phyloP scores from a whole-genome alignment of 148 eudicot genomes.

The Dysphania ambrosioides region DNA sequence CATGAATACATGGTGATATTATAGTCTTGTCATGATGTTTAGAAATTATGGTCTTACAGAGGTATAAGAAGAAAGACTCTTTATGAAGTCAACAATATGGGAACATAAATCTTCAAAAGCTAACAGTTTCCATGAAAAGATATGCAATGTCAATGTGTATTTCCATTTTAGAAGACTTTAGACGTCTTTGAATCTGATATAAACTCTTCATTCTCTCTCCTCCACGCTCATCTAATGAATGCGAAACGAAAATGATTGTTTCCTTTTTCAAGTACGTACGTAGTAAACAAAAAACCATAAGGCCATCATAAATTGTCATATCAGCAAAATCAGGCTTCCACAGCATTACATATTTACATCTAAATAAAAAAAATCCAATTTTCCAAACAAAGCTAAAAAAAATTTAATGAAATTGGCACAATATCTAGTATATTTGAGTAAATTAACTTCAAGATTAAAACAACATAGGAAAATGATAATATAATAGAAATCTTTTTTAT shows the following conservation, averaged over 20 bases:
- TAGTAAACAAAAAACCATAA: slow-evolving; percentile 2
- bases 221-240: not conserved
- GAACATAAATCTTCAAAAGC: not conserved
- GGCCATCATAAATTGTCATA: not conserved
- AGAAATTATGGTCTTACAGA: not conserved
- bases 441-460: no score
- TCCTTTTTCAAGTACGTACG: not conserved
- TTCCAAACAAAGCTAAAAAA: not conserved
- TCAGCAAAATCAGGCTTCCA: not conserved
- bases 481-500: no score
- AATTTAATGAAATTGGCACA: not conserved
- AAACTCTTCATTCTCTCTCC: not conserved
- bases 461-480: no score
- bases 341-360: not conserved
- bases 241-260: not conserved
- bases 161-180: not conserved
- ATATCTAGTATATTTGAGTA: not conserved
- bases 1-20: no score
- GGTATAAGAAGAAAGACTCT: not conserved
- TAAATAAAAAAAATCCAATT: not conserved
- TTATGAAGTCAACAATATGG: not conserved
- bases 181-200: slow-evolving; percentile 1
- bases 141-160: not conserved
- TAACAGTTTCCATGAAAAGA: not conserved
- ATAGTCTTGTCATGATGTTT: not conserved